Evolutionary conservation across 2,329 filamentous ascomycete genomes (phyloP).

Genomic region (Neoarthrinium moseri): DNA sequence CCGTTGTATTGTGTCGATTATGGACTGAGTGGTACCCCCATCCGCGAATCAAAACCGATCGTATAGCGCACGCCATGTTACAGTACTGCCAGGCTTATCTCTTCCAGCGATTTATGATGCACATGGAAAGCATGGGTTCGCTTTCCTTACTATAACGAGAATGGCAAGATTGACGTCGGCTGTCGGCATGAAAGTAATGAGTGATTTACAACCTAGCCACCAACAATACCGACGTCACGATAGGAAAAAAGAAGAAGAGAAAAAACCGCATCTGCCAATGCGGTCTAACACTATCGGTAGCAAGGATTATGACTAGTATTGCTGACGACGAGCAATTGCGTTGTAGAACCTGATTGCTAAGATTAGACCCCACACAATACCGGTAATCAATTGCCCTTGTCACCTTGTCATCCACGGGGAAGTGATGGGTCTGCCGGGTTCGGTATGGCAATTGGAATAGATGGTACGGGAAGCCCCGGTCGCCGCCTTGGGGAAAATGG

Average conservation of each 20-base stretch:
- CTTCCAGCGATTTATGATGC: too few species aligned
- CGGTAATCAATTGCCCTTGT: background rate
- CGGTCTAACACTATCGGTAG: background rate
- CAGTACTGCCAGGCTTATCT: too few species aligned
- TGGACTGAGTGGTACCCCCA: too few species aligned
- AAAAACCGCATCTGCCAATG: background rate
- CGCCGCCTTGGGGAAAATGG: background rate
- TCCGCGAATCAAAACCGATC: too few species aligned
- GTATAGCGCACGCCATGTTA: too few species aligned
- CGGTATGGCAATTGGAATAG: background rate
- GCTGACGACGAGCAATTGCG: background rate
- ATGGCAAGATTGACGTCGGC: too few species aligned
- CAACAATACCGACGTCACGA: background rate
- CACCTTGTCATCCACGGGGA: background rate
- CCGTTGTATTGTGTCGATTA: too few species aligned
- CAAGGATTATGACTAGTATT: slow-evolving; percentile 3
- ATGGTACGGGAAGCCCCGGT: background rate
- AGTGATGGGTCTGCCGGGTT: background rate
- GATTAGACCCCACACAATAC: slow-evolving; percentile 1
- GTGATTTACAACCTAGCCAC: background rate
- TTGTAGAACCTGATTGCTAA: background rate
- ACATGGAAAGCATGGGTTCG: too few species aligned
- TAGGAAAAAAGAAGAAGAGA: too few species aligned
- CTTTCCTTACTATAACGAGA: too few species aligned
- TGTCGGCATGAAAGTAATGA: too few species aligned